A percentile compares a stretch with the other conserved stretches of the same genome.
Evolutionary conservation across 140 eudicot species (phyloP).

Genomic region (Stevia rebaudiana): DNA sequence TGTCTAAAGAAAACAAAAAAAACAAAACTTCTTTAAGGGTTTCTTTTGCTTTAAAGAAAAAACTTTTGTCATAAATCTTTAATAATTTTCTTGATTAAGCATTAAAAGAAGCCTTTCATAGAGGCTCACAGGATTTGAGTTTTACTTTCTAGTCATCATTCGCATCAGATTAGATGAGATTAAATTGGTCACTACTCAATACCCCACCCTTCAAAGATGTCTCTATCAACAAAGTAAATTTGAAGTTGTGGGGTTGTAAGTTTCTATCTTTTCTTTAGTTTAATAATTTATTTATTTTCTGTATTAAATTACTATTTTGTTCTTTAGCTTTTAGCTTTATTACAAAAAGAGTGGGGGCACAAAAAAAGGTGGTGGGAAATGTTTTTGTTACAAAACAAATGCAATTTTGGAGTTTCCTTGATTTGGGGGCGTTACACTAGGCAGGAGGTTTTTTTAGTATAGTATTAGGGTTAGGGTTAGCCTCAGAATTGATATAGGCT

Average conservation of each 20-base stretch:
- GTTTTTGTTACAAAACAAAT: constrained; percentile 55
- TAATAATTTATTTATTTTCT: constrained; percentile 29
- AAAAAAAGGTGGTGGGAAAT: constrained; percentile 47
- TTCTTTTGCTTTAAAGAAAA: constrained; percentile 32
- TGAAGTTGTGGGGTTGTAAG: constrained; percentile 48
- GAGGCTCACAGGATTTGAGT: constrained; percentile 32
- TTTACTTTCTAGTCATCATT: constrained; percentile 49
- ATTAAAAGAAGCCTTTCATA: constrained; percentile 30
- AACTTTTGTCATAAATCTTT: constrained; percentile 39
- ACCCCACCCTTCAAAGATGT: constrained; percentile 30
- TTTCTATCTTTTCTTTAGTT: constrained; percentile 30
- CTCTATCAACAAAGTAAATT: constrained; percentile 50
- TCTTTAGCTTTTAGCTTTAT: constrained; percentile 74
- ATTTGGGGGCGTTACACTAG: constrained; percentile 21
- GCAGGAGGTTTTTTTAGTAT: constrained; percentile 17
- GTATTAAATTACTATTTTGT: constrained; percentile 19
- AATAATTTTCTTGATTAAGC: constrained; percentile 46
- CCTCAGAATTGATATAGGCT: constrained; percentile 13
- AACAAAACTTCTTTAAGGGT: constrained; percentile 24
- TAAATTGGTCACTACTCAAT: constrained; percentile 25
- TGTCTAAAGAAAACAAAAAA: constrained; percentile 24
- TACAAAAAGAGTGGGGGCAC: constrained; percentile 52
- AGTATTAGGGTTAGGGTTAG: constrained; percentile 40
- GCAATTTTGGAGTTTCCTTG: constrained; percentile 17
- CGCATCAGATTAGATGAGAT: constrained; percentile 40